Evolutionary conservation across 352 stramenopile genomes (phyloP).

Genomic region (Pythium guiyangense): DNA sequence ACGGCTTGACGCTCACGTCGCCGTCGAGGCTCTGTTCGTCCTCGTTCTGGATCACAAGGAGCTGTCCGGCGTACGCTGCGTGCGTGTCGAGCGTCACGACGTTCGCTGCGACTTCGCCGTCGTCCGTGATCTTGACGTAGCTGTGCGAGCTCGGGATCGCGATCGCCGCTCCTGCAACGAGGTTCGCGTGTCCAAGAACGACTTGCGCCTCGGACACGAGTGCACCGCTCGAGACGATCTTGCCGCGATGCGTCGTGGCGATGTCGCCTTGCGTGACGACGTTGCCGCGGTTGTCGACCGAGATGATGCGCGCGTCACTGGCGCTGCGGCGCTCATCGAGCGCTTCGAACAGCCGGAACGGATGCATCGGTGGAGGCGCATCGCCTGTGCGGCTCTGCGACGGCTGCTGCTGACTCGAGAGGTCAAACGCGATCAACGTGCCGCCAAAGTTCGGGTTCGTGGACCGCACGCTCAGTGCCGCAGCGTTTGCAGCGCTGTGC

Average conservation of each 20-base stretch:
- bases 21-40: conserved; percentile 49
- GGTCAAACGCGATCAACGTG: conserved; percentile 40
- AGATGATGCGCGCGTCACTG: conserved; percentile 21
- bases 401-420: conserved; percentile 23
- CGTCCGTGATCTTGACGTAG: conserved; percentile 62
- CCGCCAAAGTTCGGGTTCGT: conserved; percentile 49
- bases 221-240: conserved; percentile 42
- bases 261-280: conserved; percentile 50
- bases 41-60: conserved; percentile 75
- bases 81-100: conserved; percentile 32
- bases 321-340: conserved; percentile 7
- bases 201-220: conserved; percentile 50
- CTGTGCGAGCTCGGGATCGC: conserved; percentile 56
- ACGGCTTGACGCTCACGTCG: conserved; percentile 44
- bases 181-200: conserved; percentile 37
- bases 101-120: conserved; percentile 34
- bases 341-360: conserved; percentile 52
- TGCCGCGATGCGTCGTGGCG: conserved; percentile 31
- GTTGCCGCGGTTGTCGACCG: conserved; percentile 40
- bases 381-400: neutral
- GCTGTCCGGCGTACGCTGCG: conserved; percentile 43
- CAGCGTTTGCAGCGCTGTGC: conserved; percentile 37
- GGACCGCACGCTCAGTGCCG: conserved; percentile 36
- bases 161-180: conserved; percentile 32
- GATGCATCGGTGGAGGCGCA: conserved; percentile 5